Percentiles rank a stretch among this genome's conserved stretches.
Conservation (phyloP, 2,329 filamentous ascomycete genomes). For the Colletotrichum sp. region DNA sequence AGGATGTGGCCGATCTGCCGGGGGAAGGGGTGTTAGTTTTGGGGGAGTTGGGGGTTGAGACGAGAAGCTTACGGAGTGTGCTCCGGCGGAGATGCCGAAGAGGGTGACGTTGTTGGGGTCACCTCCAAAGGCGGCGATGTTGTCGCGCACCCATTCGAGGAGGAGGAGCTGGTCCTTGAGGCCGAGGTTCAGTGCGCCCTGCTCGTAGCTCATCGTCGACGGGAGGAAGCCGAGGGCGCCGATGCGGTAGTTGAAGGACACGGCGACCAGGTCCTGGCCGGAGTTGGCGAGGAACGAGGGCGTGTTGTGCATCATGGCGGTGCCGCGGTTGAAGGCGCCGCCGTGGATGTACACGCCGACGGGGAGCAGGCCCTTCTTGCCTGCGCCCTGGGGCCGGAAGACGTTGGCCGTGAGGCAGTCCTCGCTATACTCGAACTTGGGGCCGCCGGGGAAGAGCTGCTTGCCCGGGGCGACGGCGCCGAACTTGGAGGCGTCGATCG, state of each 20-base stretch:
- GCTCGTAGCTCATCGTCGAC: slow-evolving; percentile 54
- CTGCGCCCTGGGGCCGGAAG: slow-evolving; percentile 41
- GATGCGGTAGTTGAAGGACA: slow-evolving; percentile 69
- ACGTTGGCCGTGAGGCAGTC: slow-evolving; percentile 61
- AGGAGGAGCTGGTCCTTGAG: slow-evolving; percentile 65
- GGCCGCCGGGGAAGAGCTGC: slow-evolving; percentile 27
- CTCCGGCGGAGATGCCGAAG: slow-evolving; percentile 67
- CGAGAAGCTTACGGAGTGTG: slow-evolving; percentile 55
- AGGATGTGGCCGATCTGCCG: slow-evolving; percentile 71
- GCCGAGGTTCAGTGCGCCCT: slow-evolving; percentile 67
- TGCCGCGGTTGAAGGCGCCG: slow-evolving; percentile 64
- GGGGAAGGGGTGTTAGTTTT: not conserved
- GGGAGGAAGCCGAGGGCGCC: slow-evolving; percentile 74
- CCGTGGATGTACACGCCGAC: slow-evolving; percentile 69
- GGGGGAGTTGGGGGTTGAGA: not conserved
- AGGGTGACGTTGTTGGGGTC: slow-evolving; percentile 63
- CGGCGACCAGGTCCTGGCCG: slow-evolving; percentile 57
- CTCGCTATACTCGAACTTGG: slow-evolving; percentile 41
- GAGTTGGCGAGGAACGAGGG: slow-evolving; percentile 65
- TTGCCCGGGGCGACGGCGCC: slow-evolving; percentile 43
- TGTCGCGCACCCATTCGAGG: slow-evolving; percentile 66
- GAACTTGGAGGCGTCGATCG: slow-evolving; percentile 38
- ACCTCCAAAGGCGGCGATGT: slow-evolving; percentile 66
- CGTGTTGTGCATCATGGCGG: slow-evolving; percentile 62
- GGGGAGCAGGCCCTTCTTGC: slow-evolving; percentile 32